Percentiles rank a stretch among this genome's conserved stretches.
Evolutionary conservation across 2,329 filamentous ascomycete species (phyloP).

Genomic region (Colletotrichum cereale): DNA sequence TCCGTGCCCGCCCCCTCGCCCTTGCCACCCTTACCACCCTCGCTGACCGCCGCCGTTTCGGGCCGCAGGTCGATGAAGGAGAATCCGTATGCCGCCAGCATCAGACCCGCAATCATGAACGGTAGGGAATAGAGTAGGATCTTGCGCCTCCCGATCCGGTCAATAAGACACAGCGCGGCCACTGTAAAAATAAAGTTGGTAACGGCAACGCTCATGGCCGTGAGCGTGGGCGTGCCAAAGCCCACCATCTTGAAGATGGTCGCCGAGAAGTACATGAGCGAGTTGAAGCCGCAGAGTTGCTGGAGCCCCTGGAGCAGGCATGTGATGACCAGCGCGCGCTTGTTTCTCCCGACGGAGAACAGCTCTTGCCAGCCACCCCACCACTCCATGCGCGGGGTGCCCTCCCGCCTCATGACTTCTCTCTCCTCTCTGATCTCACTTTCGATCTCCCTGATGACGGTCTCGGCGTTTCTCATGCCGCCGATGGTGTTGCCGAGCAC

Average conservation of each 20-base stretch:
- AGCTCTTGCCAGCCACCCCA: slow-evolving; percentile 66
- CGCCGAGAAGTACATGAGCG: slow-evolving; percentile 91
- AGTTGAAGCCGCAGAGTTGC: slow-evolving; percentile 91
- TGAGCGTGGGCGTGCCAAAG: slow-evolving; percentile 83
- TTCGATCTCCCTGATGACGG: slow-evolving; percentile 77
- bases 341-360: slow-evolving; percentile 70
- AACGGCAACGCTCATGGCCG: slow-evolving; percentile 82
- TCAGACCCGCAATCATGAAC: slow-evolving; percentile 81
- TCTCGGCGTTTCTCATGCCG: slow-evolving; percentile 64
- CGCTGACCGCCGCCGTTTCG: slow-evolving; percentile 43
- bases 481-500: slow-evolving; percentile 69
- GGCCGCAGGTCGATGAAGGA: slow-evolving; percentile 65
- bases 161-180: slow-evolving; percentile 81
- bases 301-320: slow-evolving; percentile 89
- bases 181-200: slow-evolving; percentile 87
- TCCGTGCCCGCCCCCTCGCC: slow-evolving; percentile 40
- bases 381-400: slow-evolving; percentile 51
- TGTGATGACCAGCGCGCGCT: slow-evolving; percentile 84
- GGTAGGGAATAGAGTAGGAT: slow-evolving; percentile 88
- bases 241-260: slow-evolving; percentile 84
- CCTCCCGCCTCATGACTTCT: slow-evolving; percentile 64
- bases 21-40: slow-evolving; percentile 41
- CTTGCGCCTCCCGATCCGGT: slow-evolving; percentile 81
- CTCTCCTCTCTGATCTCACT: slow-evolving; percentile 79
- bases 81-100: slow-evolving; percentile 80